These are phyloP conservation scores for Coemansia sp. DNA, from an alignment of 192 early-diverging fungal genomes.

Conservation along the genomic window DNA sequence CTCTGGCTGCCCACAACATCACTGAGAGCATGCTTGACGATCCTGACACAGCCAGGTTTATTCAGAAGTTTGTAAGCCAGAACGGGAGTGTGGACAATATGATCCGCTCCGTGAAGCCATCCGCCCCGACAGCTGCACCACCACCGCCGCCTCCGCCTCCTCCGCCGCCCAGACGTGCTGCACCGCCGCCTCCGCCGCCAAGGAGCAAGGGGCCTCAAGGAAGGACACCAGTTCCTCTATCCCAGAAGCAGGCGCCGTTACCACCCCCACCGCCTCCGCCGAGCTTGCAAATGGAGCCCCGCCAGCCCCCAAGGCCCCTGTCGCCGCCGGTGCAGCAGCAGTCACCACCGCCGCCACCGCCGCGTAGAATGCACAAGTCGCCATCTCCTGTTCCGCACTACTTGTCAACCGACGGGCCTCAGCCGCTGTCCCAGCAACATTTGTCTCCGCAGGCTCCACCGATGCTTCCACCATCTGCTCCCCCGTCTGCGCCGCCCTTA, in stretches of 20 bases:
- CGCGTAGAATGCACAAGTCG: slow-evolving; percentile 17
- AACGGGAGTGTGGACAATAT: slow-evolving; percentile 61
- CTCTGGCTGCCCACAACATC: slow-evolving; percentile 66
- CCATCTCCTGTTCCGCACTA: slow-evolving; percentile 14
- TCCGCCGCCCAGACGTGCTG: slow-evolving; percentile 19
- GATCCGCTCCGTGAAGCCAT: slow-evolving; percentile 39
- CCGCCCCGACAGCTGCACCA: slow-evolving; percentile 14
- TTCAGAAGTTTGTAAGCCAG: slow-evolving; percentile 66
- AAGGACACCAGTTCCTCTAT: background rate
- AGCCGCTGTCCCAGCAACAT: slow-evolving; percentile 12
- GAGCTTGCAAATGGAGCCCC: background rate
- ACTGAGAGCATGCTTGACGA: slow-evolving; percentile 63
- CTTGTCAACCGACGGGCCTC: background rate
- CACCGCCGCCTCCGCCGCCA: slow-evolving; percentile 34
- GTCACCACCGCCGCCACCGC: slow-evolving; percentile 23
- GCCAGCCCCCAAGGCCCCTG: slow-evolving; percentile 6
- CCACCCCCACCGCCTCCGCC: slow-evolving; percentile 24
- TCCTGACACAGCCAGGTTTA: slow-evolving; percentile 65
- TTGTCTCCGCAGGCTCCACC: slow-evolving; percentile 28
- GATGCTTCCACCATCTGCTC: slow-evolving; percentile 1
- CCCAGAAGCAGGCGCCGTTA: slow-evolving; percentile 12
- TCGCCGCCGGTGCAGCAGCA: slow-evolving; percentile 16
- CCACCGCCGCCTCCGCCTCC: slow-evolving; percentile 17
- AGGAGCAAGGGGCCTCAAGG: slow-evolving; percentile 17
- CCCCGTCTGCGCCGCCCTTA: slow-evolving; percentile 7